Conservation (phyloP, 176 grass and related monocot species). For the Musa itinerans region DNA sequence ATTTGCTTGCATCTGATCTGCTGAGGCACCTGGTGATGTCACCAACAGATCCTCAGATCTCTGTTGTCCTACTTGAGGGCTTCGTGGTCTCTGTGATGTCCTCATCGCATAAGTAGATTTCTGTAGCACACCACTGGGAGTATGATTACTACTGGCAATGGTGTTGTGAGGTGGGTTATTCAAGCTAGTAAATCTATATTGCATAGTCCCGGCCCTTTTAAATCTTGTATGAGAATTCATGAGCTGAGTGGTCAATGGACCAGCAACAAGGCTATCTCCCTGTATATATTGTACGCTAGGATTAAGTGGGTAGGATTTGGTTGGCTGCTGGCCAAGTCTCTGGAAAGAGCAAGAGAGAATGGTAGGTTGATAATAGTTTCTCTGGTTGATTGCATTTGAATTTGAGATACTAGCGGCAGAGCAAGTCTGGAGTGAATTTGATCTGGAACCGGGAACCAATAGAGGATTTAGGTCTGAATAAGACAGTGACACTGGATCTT, state of each 20-base stretch:
- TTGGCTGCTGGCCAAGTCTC: neutral
- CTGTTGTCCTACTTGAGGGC: neutral
- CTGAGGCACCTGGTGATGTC: conserved; percentile 11
- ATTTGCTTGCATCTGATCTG: conserved; percentile 13
- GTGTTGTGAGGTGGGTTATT: neutral
- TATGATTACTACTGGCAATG: neutral
- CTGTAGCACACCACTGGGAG: neutral
- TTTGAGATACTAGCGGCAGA: neutral
- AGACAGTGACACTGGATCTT: neutral
- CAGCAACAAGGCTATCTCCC: neutral
- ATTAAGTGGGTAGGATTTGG: conserved; percentile 15
- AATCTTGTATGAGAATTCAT: conserved; percentile 7
- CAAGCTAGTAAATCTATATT: neutral
- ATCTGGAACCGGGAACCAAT: neutral
- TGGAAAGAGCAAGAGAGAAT: conserved; percentile 1
- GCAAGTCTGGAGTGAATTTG: conserved; percentile 19
- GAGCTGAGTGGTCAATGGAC: conserved; percentile 15
- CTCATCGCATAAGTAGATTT: no score
- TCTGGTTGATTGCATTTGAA: neutral
- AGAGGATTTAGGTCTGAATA: neutral
- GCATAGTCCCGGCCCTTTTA: neutral
- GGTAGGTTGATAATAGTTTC: neutral
- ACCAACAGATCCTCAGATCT: conserved; percentile 23
- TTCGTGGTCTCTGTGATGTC: neutral
- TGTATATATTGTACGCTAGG: neutral